Base-by-base conservation (phyloP, 2,329 filamentous ascomycete species). In the Fusarium sp. region DNA sequence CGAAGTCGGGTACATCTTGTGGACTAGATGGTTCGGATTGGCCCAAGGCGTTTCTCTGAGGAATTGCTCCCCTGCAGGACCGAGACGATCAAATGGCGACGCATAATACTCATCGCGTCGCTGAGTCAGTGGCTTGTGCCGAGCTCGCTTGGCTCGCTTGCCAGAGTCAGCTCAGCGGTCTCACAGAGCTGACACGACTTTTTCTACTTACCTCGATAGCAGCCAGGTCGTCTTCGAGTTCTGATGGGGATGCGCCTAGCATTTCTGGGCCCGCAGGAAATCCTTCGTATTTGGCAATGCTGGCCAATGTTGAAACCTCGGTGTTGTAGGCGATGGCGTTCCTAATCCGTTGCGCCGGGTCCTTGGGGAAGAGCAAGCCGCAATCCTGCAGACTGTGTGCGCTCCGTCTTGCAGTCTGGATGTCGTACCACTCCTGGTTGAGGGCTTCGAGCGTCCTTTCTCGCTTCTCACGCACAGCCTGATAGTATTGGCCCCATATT, bases 251-350 rank as follows among this genome's bases (percentile, higher is more conserved):
- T 28, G 93, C 92, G 43, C 92, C 88, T 62, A 86, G 86, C 81
- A 99, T 91, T 36, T 93, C 87, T 18, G 96, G 96, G n/a, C 95
- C 96, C 34, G 95, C 95, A 37, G 96, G 96, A 81, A 99, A 99
- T 27, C 96, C 96, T 76, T 97, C 91, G 78, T 98, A 95, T 82
- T 98, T 98, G 37, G 95, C 95, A 54, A 98, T 87, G 39, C 95
- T 95, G 7, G 95, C 91, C 61, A 99, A 84, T 30, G 98, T 90
- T 0, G 95, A 97, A 6, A 99, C 95, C 79, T 99, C 96, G 71
- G 92, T 93, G 79, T 97, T 98, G 83, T 98, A 98, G 48, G 95
- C 92, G 52, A 94, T 88, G 73, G 97, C 95, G 68, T 98, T 93
- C 66, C 90, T 87, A 65, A 97, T 88, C 75, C 95, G 93, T 75